These are phyloP conservation scores for Ophiobolus disseminans DNA, from an alignment of 2,329 filamentous ascomycete genomes.

Conservation along the genomic window DNA sequence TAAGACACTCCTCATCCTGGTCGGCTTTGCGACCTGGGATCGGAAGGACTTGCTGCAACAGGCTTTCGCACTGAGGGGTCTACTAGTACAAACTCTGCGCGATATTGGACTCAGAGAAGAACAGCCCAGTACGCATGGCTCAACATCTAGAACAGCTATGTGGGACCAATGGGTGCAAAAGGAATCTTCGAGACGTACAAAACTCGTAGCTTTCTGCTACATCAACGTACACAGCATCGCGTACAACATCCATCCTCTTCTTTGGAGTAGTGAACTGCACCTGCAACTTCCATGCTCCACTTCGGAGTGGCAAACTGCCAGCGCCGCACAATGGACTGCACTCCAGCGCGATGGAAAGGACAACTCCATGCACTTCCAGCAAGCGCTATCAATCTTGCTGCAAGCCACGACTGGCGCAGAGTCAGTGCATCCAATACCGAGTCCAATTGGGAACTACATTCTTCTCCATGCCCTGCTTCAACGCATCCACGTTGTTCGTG, in stretches of 20 bases:
- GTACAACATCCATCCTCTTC: slow-evolving; percentile 39
- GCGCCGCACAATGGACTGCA: slow-evolving; percentile 35
- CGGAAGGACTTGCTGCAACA: slow-evolving; percentile 37
- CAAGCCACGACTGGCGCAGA: slow-evolving; percentile 21
- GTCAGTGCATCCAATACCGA: slow-evolving; percentile 35
- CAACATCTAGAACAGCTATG: slow-evolving; percentile 28
- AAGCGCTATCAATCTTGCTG: slow-evolving; percentile 35
- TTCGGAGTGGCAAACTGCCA: slow-evolving; percentile 33
- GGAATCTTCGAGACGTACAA: slow-evolving; percentile 40
- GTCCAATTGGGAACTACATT: slow-evolving; percentile 41
- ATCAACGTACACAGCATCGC: slow-evolving; percentile 44
- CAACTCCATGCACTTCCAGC: slow-evolving; percentile 37
- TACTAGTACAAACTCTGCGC: slow-evolving; percentile 37
- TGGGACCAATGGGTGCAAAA: slow-evolving; percentile 41
- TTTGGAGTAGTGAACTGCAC: slow-evolving; percentile 40
- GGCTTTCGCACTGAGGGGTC: slow-evolving; percentile 36
- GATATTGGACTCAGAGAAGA: slow-evolving; percentile 38
- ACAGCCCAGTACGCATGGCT: slow-evolving; percentile 4
- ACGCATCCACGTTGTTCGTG: slow-evolving; percentile 36
- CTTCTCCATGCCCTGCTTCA: slow-evolving; percentile 41
- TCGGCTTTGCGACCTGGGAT: slow-evolving; percentile 44
- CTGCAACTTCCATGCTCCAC: slow-evolving; percentile 37
- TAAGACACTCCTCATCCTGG: slow-evolving; percentile 39
- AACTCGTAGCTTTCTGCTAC: slow-evolving; percentile 42
- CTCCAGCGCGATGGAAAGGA: slow-evolving; percentile 31